Evolutionary conservation across 148 eudicot genomes (phyloP).

Genomic region (Camellia lanceoleosa): DNA sequence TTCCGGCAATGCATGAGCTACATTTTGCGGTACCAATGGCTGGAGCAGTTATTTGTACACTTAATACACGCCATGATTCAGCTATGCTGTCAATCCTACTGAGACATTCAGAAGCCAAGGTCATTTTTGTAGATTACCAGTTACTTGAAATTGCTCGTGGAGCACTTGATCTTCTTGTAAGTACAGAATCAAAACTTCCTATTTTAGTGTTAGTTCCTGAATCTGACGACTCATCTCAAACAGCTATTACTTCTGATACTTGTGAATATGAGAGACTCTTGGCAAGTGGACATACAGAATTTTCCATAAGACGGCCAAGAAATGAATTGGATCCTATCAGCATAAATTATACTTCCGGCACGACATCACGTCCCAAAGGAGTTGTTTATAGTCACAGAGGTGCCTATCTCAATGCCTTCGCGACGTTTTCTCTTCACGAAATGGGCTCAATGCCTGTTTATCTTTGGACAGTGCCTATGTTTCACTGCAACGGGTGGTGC

Average conservation of each 20-base stretch:
- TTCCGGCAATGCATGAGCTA: slow-evolving; percentile 29
- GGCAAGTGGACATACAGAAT: slow-evolving; percentile 12
- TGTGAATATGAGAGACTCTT: slow-evolving; percentile 22
- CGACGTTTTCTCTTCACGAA: slow-evolving; percentile 15
- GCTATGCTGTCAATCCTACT: slow-evolving; percentile 25
- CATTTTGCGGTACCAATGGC: slow-evolving; percentile 35
- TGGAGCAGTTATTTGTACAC: slow-evolving; percentile 30
- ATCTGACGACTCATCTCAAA: slow-evolving; percentile 4
- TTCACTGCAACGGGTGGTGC: slow-evolving; percentile 34
- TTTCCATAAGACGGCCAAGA: slow-evolving; percentile 13
- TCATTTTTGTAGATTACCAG: slow-evolving; percentile 29
- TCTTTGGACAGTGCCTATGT: slow-evolving; percentile 30
- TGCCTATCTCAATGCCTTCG: slow-evolving; percentile 24
- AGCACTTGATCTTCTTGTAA: slow-evolving; percentile 25
- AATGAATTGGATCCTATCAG: slow-evolving; percentile 25
- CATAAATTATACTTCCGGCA: slow-evolving; percentile 29
- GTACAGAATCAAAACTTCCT: slow-evolving; percentile 6
- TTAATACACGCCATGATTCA: slow-evolving; percentile 29
- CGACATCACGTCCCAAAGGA: slow-evolving; percentile 28
- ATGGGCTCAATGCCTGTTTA: slow-evolving; percentile 26
- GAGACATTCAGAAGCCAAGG: slow-evolving; percentile 24
- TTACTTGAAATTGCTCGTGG: slow-evolving; percentile 21
- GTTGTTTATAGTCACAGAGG: slow-evolving; percentile 29
- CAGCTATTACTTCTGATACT: background rate
- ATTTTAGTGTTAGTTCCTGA: slow-evolving; percentile 22